Evolutionary conservation across 2,329 filamentous ascomycete genomes (phyloP), one percentile per base, ranked within the genome.

Genomic region (Fusarium denticulatum): DNA sequence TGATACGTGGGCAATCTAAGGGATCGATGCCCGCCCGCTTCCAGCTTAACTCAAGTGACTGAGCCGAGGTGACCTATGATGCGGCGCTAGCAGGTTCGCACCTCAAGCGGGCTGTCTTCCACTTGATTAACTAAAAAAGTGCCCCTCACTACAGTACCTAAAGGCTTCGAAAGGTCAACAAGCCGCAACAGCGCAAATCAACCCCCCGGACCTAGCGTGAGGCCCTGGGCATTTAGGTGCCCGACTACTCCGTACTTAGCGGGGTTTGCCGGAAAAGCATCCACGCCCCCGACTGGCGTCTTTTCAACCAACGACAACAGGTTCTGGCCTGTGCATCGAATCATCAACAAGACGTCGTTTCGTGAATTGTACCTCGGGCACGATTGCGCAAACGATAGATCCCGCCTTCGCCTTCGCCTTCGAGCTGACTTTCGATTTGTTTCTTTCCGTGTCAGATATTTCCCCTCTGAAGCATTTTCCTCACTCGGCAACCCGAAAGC

Each of bases 321-420:
- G 58, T 66, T 68, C 64, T 71, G 64, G 65, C 63, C 62, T 69
- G 72, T 71, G 72, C 74, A 76, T 74, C 70, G 65, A 76, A 77
- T 76, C 76, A 77, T 76, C 55, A 64, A 74, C 66, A 57, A 55
- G 59, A 70, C 60, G 67, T 76, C 68, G 64, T 55, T 72, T 67
- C 46, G 73, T 71, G 71, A 77, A 69, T 67, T 70, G 65, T 61
- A 64, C 58, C 64, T 56, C 20, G 32, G 50, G 32, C 58, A 63
- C 64, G 46, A 39, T 60, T 68, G 73, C 71, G 68, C 69, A 69
- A 74, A 67, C 62, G 67, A 50, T 43, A 64, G 47, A 30, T 50
- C 47, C 61, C 63, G 62, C 60, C 63, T 37, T 20, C 36, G 18
- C 36, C 10, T 37, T 20, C 36, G 36, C 36, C 36, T 56, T 58